These are phyloP conservation scores for Saccharomycopsis hybrid DNA, from an alignment of 1,139 yeast genomes.

Conservation along the genomic window DNA sequence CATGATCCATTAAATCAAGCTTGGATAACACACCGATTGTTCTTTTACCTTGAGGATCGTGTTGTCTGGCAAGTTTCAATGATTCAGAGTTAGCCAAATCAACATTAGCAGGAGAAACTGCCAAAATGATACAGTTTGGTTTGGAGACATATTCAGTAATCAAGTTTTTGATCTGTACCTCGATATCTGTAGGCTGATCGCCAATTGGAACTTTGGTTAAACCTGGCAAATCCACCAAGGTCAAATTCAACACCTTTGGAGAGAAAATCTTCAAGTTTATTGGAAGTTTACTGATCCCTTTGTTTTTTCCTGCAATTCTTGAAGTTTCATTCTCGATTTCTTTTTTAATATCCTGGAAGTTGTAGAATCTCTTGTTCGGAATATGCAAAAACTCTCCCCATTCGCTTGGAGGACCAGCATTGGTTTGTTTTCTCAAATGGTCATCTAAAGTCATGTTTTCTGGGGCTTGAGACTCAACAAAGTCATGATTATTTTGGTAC, in stretches of 20 bases:
- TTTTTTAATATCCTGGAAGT: constrained; percentile 71
- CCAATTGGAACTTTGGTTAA: constrained; percentile 96
- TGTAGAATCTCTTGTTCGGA: constrained; percentile 77
- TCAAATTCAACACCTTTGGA: constrained; percentile 81
- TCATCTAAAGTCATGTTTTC: constrained; percentile 55
- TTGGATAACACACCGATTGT: constrained; percentile 93
- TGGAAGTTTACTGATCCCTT: constrained; percentile 89
- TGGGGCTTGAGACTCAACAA: constrained; percentile 20
- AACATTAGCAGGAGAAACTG: constrained; percentile 96
- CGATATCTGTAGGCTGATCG: constrained; percentile 96
- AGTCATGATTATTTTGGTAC: constrained; percentile 25
- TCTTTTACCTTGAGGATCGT: constrained; percentile 93
- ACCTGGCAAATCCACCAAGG: constrained; percentile 94
- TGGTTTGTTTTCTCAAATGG: constrained; percentile 40
- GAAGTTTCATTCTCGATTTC: constrained; percentile 92
- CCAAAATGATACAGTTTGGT: constrained; percentile 90
- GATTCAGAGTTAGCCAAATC: constrained; percentile 95
- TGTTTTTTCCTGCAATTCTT: constrained; percentile 90
- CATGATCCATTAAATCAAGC: constrained; percentile 95
- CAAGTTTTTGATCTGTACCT: constrained; percentile 81
- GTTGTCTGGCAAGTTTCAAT: constrained; percentile 89
- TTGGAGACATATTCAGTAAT: constrained; percentile 88
- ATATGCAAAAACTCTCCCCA: constrained; percentile 96
- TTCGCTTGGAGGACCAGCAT: constrained; percentile 36
- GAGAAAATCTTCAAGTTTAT: constrained; percentile 86